Percentiles rank a stretch among this genome's conserved stretches.
These are phyloP conservation scores for Endocarpon pusillum DNA, from an alignment of 495 filamentous ascomycete genomes.

Conservation along the genomic window DNA sequence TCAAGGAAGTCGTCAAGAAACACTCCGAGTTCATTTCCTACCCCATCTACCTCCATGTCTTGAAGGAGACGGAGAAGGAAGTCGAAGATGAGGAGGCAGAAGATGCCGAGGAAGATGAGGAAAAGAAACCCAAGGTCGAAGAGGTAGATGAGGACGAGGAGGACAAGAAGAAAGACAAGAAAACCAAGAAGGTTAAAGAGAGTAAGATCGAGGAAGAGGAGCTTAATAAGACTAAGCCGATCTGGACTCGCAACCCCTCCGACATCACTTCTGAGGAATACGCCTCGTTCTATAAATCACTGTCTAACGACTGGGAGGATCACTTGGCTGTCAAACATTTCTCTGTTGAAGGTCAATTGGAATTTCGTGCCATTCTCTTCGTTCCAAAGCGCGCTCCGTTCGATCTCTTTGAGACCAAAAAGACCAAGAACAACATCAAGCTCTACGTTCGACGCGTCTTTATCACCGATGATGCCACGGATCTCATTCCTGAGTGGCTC, in stretches of 20 bases:
- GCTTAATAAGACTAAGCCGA: slow-evolving; percentile 99
- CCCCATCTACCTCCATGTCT: slow-evolving; percentile 98
- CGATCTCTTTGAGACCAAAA: slow-evolving; percentile 99
- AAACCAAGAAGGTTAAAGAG: slow-evolving; percentile 99
- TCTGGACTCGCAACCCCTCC: slow-evolving; percentile 95
- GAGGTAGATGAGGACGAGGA: slow-evolving; percentile 65
- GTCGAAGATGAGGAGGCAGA: slow-evolving; percentile 88
- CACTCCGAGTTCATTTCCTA: slow-evolving; percentile 99
- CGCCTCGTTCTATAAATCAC: slow-evolving; percentile 96
- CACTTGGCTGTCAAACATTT: slow-evolving; percentile 99
- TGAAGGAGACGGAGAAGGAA: slow-evolving; percentile 98
- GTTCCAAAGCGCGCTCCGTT: slow-evolving; percentile 99
- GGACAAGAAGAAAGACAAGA: slow-evolving; percentile 75
- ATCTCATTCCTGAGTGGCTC: slow-evolving; percentile 98
- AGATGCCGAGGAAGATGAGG: slow-evolving; percentile 55
- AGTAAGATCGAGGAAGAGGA: slow-evolving; percentile 96
- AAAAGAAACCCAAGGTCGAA: slow-evolving; percentile 72
- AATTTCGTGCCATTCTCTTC: slow-evolving; percentile 99
- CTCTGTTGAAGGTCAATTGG: slow-evolving; percentile 99
- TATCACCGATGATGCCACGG: slow-evolving; percentile 98
- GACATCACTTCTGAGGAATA: slow-evolving; percentile 97
- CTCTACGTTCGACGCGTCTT: slow-evolving; percentile 99
- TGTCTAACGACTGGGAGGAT: slow-evolving; percentile 98
- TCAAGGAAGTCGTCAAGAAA: slow-evolving; percentile 99
- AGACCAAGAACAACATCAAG: slow-evolving; percentile 99